Conservation (phyloP, 805 yeast genomes). For the Kuraishia molischiana region DNA sequence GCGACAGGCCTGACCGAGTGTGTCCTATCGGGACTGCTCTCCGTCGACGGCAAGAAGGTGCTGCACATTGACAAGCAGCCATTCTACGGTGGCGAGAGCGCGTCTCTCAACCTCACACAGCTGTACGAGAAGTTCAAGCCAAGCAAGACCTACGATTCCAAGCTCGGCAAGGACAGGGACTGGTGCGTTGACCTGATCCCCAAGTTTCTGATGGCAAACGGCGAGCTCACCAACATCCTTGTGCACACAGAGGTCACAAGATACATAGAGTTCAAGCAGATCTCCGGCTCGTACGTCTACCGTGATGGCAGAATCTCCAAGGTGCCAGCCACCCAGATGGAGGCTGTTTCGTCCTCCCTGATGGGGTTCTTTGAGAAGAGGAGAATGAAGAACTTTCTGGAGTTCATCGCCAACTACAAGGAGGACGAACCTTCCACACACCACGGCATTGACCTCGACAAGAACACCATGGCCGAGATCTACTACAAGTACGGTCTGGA, state of each 20-base stretch:
- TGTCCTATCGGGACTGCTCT: conserved; percentile 82
- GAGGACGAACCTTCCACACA: conserved; percentile 77
- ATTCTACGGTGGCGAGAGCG: conserved; percentile 92
- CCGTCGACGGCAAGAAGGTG: conserved; percentile 98
- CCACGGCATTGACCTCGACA: conserved; percentile 78
- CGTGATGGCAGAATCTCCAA: conserved; percentile 85
- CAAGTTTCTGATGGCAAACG: conserved; percentile 94
- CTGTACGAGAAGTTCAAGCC: conserved; percentile 85
- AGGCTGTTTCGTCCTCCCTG: conserved; percentile 83
- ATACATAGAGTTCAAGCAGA: conserved; percentile 92
- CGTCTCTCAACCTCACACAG: conserved; percentile 67
- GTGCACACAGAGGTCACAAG: conserved; percentile 95
- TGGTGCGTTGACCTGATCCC: conserved; percentile 98
- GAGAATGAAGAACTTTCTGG: conserved; percentile 86
- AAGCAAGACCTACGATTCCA: conserved; percentile 53
- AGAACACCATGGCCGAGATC: conserved; percentile 84
- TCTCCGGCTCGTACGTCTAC: conserved; percentile 92
- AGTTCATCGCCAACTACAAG: conserved; percentile 73
- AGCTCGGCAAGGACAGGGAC: conserved; percentile 86
- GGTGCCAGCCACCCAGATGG: conserved; percentile 87
- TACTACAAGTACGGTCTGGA: conserved; percentile 86
- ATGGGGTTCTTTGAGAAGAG: conserved; percentile 96
- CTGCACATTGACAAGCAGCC: conserved; percentile 94
- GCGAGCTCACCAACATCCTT: conserved; percentile 90
- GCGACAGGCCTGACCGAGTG: conserved; percentile 90